Percentiles rank a stretch among this genome's conserved stretches.
phyloP scores from a whole-genome alignment of 495 filamentous ascomycete genomes.

The Penicillium diatomitis region DNA sequence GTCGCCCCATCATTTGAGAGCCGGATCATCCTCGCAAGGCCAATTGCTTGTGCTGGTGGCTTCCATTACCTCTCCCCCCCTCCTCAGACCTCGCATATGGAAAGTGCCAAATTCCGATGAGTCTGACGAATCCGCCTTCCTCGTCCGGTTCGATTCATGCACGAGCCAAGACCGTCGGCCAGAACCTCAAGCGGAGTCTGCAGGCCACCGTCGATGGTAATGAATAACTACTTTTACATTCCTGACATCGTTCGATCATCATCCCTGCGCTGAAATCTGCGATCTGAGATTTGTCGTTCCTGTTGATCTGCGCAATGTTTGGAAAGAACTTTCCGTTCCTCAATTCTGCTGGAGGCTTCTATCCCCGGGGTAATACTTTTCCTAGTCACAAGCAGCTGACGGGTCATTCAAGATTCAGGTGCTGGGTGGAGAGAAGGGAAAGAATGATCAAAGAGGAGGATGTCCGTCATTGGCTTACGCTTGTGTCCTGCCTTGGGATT shows the following conservation, averaged over 20 bases:
- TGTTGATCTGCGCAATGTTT: slow-evolving; percentile 32
- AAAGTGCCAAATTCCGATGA: slow-evolving; percentile 28
- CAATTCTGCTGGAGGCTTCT: slow-evolving; percentile 34
- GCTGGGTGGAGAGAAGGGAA: not conserved
- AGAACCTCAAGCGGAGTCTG: slow-evolving; percentile 61
- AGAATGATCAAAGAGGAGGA: not conserved
- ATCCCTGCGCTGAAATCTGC: slow-evolving; percentile 6
- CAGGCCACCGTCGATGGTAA: slow-evolving; percentile 71
- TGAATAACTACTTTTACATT: slow-evolving; percentile 18
- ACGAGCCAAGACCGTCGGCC: slow-evolving; percentile 34
- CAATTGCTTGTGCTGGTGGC: slow-evolving; percentile 1
- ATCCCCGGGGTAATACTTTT: slow-evolving; percentile 42
- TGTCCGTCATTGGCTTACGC: slow-evolving; percentile 8
- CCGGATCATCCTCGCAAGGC: not conserved
- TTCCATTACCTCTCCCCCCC: not conserved
- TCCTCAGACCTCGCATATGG: slow-evolving; percentile 2
- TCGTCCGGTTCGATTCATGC: slow-evolving; percentile 45
- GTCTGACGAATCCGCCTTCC: slow-evolving; percentile 47
- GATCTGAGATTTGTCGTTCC: slow-evolving; percentile 3
- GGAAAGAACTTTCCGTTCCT: slow-evolving; percentile 34
- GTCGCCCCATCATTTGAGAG: too few species aligned
- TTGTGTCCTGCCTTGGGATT: slow-evolving; percentile 8
- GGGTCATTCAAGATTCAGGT: not conserved
- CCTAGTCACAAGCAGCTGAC: slow-evolving; percentile 4
- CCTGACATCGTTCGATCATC: slow-evolving; percentile 4